A percentile compares a stretch with the other conserved stretches of the same genome.
Conservation (phyloP, 1,284 basidiomycete genomes). For the Moesziomyces antarcticus region DNA sequence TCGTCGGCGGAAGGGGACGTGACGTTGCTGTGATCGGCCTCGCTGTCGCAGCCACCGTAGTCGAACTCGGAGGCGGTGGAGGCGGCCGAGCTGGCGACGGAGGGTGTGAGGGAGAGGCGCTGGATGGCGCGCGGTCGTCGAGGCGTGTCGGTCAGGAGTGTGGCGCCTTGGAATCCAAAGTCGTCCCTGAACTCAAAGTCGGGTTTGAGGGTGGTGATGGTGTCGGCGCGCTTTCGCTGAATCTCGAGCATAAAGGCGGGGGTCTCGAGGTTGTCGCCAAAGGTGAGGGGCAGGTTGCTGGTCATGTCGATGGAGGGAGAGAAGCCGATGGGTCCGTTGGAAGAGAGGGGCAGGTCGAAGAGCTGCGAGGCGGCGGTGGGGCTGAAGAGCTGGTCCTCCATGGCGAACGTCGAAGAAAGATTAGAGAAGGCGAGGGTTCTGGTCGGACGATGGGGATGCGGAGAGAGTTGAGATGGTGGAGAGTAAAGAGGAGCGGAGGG, state of each 20-base stretch:
- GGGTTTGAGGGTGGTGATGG: conserved; percentile 51
- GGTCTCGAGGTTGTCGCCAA: conserved; percentile 32
- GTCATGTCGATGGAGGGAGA: conserved; percentile 43
- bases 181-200: conserved; percentile 37
- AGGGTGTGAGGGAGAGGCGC: conserved; percentile 54
- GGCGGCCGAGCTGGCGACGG: conserved; percentile 50
- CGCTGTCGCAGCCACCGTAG: conserved; percentile 45
- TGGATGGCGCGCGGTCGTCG: conserved; percentile 44
- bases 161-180: conserved; percentile 18
- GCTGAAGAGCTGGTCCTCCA: conserved; percentile 55
- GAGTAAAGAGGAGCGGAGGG: background rate
- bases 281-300: conserved; percentile 34
- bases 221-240: conserved; percentile 51
- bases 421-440: background rate
- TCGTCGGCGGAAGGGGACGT: conserved; percentile 32
- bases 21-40: conserved; percentile 31
- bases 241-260: conserved; percentile 47
- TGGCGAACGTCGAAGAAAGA: conserved; percentile 4
- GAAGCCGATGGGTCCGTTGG: conserved; percentile 39
- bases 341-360: conserved; percentile 37
- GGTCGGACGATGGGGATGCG: background rate
- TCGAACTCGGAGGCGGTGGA: conserved; percentile 56
- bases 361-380: conserved; percentile 31
- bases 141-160: conserved; percentile 37
- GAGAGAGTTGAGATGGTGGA: conserved; percentile 5